Evolutionary conservation across 2,329 filamentous ascomycete species (phyloP), one percentile per base, ranked within the genome.

Genomic region (Purpureocillium lavendulum): DNA sequence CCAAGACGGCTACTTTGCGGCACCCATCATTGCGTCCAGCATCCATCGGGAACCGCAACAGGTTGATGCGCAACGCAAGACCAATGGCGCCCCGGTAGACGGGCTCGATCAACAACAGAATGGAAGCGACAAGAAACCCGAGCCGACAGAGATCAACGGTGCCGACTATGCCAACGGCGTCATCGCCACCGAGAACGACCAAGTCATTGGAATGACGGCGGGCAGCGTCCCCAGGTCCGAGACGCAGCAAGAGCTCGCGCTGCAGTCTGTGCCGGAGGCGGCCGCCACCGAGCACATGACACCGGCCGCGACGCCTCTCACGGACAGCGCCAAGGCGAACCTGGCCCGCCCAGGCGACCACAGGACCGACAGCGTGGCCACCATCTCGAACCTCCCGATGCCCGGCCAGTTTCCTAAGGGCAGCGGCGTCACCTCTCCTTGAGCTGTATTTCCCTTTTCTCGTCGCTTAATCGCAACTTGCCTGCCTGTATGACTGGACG

Each of bases 341-440:
- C 12, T 12, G 29, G 13, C 47, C 10, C 53, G 60, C 29, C 57
- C 57, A 3, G 47, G 49, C 1, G 48, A 51, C 8, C 44, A 50
- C 36, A 54, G 66, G 36, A 61, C 58, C 12, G 61, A 67, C 35
- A 69, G 71, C 47, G 64, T 69, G 7, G 67, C 70, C 11, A 75
- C 72, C 21, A 75, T 84, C 33, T 79, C 77, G 40, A 73, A 81
- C 52, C 60, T 87, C 37, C 80, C 84, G 52, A 73, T 87, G 14
- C 83, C 83, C 4, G 83, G 83, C 10, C 71, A 81, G 48, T 87
- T 72, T 53, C 79, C 79, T 8, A 67, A 59, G 46, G 40, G 36
- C 15, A 55, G 45, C 39, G 49, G 64, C 45, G 50, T 80, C 66
- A 41, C 73, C 52, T 56, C 39, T 33, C 31, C 33, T 13, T 56